Evolutionary conservation across 345 rosid species (phyloP), one percentile per base, ranked within the genome.

Genomic region (Noccaea caerulescens): DNA sequence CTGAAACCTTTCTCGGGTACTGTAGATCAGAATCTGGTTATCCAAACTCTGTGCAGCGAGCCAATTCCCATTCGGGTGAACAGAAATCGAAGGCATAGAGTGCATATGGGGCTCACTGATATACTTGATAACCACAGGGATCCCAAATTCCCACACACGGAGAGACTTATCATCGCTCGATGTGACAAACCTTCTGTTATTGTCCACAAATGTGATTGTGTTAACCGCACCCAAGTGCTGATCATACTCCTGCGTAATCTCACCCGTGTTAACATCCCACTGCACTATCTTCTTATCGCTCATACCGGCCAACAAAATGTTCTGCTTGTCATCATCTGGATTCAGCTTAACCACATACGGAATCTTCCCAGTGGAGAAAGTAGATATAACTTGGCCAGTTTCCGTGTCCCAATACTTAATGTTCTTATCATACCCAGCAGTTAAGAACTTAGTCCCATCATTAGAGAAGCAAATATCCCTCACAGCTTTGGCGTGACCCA

Each of bases 21-120:
- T 82, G 54, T 90, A 93, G 14, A 90, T 88, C 64, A 93, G 88
- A 66, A 93, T 93, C 81, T 93, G 98, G 79, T 93, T 93, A 66
- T 93, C 98, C 82, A 90, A 73, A 75, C 97, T 92, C 87, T 90
- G 97, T 1, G 97, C 97, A 1, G 98, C 98, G 69, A 94, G 90
- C 98, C 97, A 94, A 33, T 94, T 94, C 1, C 86, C 69, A 77
- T 91, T 94, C 0, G 99, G 99, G 70, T 94, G 99, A 60, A 91
- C 87, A 1, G 98, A 69, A 63, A 94, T 91, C 0, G 98, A 77
- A 36, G 99, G 99, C 99, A 94, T 94, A 32, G 99, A 94, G 73
- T 94, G 99, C 99, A 94, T 91, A 64, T 94, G 99, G 36, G 99
- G 99, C 82, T 94, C 98, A 68, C 99, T 94, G 10, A 94, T 91